These are phyloP conservation scores for Persicaria maculosa DNA, from an alignment of 148 eudicot species.

Conservation along the genomic window DNA sequence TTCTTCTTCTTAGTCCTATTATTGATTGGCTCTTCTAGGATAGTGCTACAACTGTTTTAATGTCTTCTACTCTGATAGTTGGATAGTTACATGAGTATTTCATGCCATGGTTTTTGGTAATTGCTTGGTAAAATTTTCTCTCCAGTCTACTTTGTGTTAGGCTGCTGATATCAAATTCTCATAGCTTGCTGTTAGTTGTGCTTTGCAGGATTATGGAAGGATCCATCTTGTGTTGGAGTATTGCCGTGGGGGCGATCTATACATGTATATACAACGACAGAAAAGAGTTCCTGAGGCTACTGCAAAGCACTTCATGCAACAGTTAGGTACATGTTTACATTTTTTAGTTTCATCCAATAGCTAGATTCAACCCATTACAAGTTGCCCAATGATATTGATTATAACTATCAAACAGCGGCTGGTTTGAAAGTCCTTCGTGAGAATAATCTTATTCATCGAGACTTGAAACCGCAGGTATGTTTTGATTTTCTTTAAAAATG, in stretches of 20 bases:
- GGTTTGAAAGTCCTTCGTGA: conserved; percentile 85
- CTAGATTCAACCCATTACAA: neutral
- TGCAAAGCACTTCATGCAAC: conserved; percentile 85
- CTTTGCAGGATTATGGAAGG: conserved; percentile 73
- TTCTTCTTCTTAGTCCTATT: neutral
- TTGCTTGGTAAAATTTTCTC: neutral
- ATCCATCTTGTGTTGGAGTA: conserved; percentile 87
- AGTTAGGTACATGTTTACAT: conserved; percentile 54
- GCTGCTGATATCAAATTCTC: neutral
- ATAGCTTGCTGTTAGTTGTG: conserved; percentile 9
- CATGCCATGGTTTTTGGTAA: neutral
- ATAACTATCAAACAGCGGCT: conserved; percentile 43
- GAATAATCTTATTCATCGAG: conserved; percentile 90
- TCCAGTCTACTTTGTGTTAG: neutral
- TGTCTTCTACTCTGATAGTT: neutral
- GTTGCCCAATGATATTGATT: conserved; percentile 14
- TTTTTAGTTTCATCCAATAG: conserved; percentile 6
- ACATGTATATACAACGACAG: conserved; percentile 64
- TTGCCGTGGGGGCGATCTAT: conserved; percentile 94
- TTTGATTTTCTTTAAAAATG: neutral
- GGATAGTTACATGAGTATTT: neutral
- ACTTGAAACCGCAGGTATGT: conserved; percentile 89
- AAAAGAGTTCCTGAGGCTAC: conserved; percentile 78
- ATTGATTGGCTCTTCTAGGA: neutral
- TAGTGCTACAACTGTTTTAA: neutral